Base-by-base conservation (phyloP, 2,329 filamentous ascomycete species). In the Penicillium nordicum region DNA sequence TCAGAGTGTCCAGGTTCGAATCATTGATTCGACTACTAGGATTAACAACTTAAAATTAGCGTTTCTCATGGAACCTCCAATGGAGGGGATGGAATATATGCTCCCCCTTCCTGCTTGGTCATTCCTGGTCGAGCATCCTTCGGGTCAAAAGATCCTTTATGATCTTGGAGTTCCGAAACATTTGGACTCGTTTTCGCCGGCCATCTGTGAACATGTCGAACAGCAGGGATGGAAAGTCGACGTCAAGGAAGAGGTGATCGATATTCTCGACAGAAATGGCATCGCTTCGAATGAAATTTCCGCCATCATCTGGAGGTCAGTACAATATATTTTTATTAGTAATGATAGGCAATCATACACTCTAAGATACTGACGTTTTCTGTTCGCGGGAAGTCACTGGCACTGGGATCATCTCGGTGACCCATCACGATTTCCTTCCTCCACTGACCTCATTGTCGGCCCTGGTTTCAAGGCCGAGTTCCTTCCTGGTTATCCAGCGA, bases 151-250 rank as follows among this genome's bases (percentile, higher is more conserved):
- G 23, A 63, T 79, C 1, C 64, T 82, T 4, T 81, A 80, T 59
- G 79, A 82, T 55, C 71, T 82, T 0, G 78, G 76, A 1, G 69
- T 78, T 6, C 70, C 75, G 5, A 79, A 79, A 60, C 78, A 83
- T 61, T 76, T 66, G 60, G 61, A 77, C 18, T 76, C 76, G 14
- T 63, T 77, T 10, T 64, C 76, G 0, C 72, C 72, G 7, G 50
- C 37, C 32, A 27, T 27, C 7, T 2, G 40, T 27, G 4, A 11
- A 11, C 14, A 16, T 27, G 4, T 42, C 14, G 0, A 42, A 27
- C 4, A 2, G 5, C 40, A 27, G 23, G 40, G 40, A n/a, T 42
- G 40, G 40, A 4, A 48, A 5, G 23, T 56, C 5, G 21, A 47
- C 10, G 55, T 58, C 18, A 18, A 52, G 14, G 25, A 58, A 32